Percentiles rank a stretch among this genome's conserved stretches.
phyloP scores from a whole-genome alignment of 1,284 basidiomycete species.

The Leccinum glutinopallens region DNA sequence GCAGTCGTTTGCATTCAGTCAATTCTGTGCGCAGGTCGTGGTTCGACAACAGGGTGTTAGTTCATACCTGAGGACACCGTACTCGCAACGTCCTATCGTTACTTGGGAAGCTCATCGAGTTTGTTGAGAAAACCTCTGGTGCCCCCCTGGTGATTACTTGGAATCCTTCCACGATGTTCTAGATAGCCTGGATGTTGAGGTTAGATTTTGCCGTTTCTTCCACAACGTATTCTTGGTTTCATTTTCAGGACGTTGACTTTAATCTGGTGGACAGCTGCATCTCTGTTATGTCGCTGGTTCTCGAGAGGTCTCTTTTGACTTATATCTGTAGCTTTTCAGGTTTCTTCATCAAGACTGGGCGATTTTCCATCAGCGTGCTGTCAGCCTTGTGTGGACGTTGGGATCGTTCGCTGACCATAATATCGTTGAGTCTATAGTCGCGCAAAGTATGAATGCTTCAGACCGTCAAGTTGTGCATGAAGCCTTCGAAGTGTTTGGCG shows the following conservation, averaged over 20 bases:
- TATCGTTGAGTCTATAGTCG: conserved; percentile 77
- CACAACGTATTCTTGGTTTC: conserved; percentile 14
- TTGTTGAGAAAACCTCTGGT: conserved; percentile 39
- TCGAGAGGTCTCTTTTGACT: conserved; percentile 5
- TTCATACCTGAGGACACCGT: conserved; percentile 45
- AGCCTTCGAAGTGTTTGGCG: conserved; percentile 87
- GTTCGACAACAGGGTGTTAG: conserved; percentile 34
- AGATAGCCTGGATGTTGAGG: conserved; percentile 53
- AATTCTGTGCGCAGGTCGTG: conserved; percentile 46
- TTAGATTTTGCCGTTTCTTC: conserved; percentile 32
- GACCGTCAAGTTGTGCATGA: conserved; percentile 53
- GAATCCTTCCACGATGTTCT: conserved; percentile 54
- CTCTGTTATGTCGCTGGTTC: conserved; percentile 30
- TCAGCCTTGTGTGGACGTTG: conserved; percentile 86
- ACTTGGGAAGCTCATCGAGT: conserved; percentile 49
- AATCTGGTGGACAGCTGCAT: conserved; percentile 67
- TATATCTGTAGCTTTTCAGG: conserved; percentile 58
- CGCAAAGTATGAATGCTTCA: conserved; percentile 62
- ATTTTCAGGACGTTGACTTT: conserved; percentile 60
- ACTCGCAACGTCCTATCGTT: conserved; percentile 51
- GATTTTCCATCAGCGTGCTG: conserved; percentile 79
- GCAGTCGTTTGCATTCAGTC: conserved; percentile 50
- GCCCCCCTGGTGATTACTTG: conserved; percentile 46
- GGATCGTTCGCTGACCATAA: conserved; percentile 63
- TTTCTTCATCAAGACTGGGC: conserved; percentile 63